phyloP scores from a whole-genome alignment of 1,284 basidiomycete genomes.

The Chalciporus sp. region DNA sequence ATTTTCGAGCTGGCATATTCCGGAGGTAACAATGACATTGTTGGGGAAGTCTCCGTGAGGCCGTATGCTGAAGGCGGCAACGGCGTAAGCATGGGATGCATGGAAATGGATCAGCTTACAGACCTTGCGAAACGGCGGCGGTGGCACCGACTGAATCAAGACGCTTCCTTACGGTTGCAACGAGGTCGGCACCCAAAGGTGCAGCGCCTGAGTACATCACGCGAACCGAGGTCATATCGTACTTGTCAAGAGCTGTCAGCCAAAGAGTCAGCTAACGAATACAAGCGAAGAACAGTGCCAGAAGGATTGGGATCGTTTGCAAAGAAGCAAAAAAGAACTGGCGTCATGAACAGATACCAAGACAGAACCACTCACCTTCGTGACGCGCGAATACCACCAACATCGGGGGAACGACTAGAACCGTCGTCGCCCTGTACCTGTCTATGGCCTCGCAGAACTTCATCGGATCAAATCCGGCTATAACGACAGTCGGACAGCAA shows the following conservation, averaged over 20 bases:
- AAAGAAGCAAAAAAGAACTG: background rate
- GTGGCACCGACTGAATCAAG: constrained; percentile 41
- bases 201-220: constrained; percentile 80
- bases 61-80: constrained; percentile 59
- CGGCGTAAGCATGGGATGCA: background rate
- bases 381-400: constrained; percentile 72
- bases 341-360: background rate
- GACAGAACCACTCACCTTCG: constrained; percentile 43
- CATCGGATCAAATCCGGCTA: constrained; percentile 74
- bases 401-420: constrained; percentile 84
- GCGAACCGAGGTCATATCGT: constrained; percentile 65
- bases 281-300: background rate
- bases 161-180: constrained; percentile 45
- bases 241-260: constrained; percentile 60
- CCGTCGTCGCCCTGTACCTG: constrained; percentile 62
- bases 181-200: constrained; percentile 69
- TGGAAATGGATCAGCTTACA: constrained; percentile 7
- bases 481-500: constrained; percentile 66
- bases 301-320: background rate
- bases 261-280: background rate
- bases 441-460: constrained; percentile 69
- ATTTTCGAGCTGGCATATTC: constrained; percentile 45
- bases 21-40: constrained; percentile 50
- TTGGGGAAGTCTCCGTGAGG: constrained; percentile 78
- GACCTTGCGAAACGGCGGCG: constrained; percentile 49